Conservation (phyloP, 2,329 filamentous ascomycete genomes). For the Neofusicoccum sp. region DNA sequence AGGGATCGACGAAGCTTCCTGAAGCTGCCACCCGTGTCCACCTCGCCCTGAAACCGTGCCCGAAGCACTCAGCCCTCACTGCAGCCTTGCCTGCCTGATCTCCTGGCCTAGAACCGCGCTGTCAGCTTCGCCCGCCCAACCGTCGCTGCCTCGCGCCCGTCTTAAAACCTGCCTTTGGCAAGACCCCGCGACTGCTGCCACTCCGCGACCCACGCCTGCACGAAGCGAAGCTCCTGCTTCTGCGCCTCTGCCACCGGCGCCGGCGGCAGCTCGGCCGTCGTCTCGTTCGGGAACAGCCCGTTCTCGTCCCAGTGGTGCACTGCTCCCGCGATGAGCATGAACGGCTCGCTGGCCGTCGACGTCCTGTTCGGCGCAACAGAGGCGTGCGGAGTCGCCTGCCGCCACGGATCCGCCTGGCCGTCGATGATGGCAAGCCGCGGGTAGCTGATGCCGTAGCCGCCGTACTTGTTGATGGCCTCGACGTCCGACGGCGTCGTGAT, state of each 20-base stretch:
- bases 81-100: slow-evolving; percentile 2
- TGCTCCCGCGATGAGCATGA: slow-evolving; percentile 67
- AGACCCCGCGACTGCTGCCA: slow-evolving; percentile 41
- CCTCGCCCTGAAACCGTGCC: background rate
- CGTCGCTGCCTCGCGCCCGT: background rate
- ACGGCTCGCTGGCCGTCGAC: slow-evolving; percentile 65
- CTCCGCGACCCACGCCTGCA: slow-evolving; percentile 65
- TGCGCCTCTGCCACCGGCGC: slow-evolving; percentile 59
- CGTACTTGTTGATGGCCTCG: slow-evolving; percentile 70
- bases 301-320: slow-evolving; percentile 84
- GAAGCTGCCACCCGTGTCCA: background rate
- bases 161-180: background rate
- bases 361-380: slow-evolving; percentile 57
- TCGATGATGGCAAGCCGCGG: slow-evolving; percentile 75
- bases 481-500: slow-evolving; percentile 63
- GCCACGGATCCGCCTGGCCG: slow-evolving; percentile 78
- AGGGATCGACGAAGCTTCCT: background rate
- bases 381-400: slow-evolving; percentile 68
- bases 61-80: background rate
- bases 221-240: slow-evolving; percentile 58
- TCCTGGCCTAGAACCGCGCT: background rate
- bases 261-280: slow-evolving; percentile 58
- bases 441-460: slow-evolving; percentile 70
- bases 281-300: slow-evolving; percentile 63
- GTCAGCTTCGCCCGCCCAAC: background rate